Evolutionary conservation across 495 filamentous ascomycete genomes (phyloP).

Genomic region (Daldinia loculata): DNA sequence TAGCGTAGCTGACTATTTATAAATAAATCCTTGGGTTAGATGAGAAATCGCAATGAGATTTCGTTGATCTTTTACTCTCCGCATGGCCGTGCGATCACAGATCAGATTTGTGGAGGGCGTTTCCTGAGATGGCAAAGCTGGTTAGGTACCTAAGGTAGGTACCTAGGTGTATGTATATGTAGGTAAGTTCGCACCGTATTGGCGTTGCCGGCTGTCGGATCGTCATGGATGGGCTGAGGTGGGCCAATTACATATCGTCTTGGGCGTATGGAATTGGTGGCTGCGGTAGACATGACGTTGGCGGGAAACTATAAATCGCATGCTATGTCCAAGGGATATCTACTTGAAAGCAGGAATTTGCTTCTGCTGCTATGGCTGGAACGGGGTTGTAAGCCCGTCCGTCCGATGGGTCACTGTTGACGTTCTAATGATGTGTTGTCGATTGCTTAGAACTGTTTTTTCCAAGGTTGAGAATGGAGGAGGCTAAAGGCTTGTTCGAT

Average conservation of each 20-base stretch:
- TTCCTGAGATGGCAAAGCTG: constrained; percentile 8
- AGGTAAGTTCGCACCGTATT: background rate
- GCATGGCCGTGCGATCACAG: constrained; percentile 15
- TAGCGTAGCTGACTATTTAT: background rate
- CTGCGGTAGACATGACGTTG: constrained; percentile 22
- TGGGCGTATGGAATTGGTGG: background rate
- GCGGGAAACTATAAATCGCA: constrained; percentile 25
- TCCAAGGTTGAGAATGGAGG: background rate
- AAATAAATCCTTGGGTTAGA: background rate
- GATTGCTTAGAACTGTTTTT: background rate
- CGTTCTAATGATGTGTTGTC: constrained; percentile 15
- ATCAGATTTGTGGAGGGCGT: constrained; percentile 25
- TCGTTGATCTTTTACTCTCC: constrained; percentile 9
- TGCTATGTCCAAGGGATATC: constrained; percentile 11
- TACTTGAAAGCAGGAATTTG: constrained; percentile 8
- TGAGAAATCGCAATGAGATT: background rate
- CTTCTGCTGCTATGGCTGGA: background rate
- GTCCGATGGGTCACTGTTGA: constrained; percentile 1
- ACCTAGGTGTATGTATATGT: too few species aligned
- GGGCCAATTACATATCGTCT: constrained; percentile 9
- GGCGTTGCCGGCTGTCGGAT: constrained; percentile 15
- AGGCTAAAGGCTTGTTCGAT: background rate
- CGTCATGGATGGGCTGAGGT: constrained; percentile 8
- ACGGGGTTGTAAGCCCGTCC: background rate
- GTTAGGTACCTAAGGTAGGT: background rate